These are phyloP conservation scores for Melampsora larici-populina DNA, from an alignment of 1,284 basidiomycete genomes.

Conservation along the genomic window DNA sequence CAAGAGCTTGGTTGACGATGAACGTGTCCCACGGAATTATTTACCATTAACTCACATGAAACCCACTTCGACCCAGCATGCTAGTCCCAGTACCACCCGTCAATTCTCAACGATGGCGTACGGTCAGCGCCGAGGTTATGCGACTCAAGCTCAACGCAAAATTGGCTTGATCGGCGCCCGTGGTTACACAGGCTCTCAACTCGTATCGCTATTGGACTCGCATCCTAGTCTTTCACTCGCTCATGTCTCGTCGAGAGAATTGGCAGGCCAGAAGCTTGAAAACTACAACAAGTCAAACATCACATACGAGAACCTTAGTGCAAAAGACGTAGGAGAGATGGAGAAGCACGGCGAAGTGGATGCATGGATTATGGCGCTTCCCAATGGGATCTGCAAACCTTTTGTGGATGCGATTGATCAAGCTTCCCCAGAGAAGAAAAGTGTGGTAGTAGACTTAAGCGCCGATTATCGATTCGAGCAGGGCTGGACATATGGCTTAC, in stretches of 20 bases:
- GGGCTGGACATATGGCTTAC: conserved; percentile 95
- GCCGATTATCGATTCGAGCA: conserved; percentile 94
- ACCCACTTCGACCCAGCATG: conserved; percentile 59
- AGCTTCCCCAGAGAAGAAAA: conserved; percentile 62
- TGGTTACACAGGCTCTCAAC: conserved; percentile 89
- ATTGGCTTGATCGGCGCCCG: conserved; percentile 94
- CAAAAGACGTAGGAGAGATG: conserved; percentile 74
- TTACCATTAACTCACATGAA: conserved; percentile 83
- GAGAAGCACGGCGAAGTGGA: conserved; percentile 83
- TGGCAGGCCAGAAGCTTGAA: conserved; percentile 74
- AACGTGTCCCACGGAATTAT: conserved; percentile 79
- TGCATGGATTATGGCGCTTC: conserved; percentile 96
- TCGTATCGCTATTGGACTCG: conserved; percentile 75
- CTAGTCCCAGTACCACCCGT: conserved; percentile 56
- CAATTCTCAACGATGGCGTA: conserved; percentile 56
- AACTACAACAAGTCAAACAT: conserved; percentile 78
- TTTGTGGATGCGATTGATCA: conserved; percentile 94
- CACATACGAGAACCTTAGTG: conserved; percentile 73
- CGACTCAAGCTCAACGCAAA: conserved; percentile 64
- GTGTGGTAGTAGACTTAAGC: conserved; percentile 83
- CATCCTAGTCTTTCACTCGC: conserved; percentile 85
- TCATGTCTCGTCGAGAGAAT: conserved; percentile 93
- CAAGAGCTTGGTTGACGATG: conserved; percentile 76
- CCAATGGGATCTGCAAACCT: conserved; percentile 93
- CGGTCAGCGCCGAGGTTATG: conserved; percentile 61